Evolutionary conservation across 768 basidiomycete species (phyloP).

Genomic region (Collybia mongolica): DNA sequence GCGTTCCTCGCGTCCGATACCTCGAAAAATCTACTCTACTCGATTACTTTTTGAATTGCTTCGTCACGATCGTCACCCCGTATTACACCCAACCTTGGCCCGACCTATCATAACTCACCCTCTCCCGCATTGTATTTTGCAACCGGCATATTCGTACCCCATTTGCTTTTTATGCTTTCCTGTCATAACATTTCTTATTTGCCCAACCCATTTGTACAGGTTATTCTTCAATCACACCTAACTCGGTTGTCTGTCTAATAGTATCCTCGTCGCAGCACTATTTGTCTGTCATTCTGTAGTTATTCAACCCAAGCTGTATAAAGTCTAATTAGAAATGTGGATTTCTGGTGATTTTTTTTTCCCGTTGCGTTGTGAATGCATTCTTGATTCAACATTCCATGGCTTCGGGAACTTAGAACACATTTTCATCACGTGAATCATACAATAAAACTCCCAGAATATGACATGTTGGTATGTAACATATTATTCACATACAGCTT

Average conservation of each 20-base stretch:
- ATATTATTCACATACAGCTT: constrained; percentile 16
- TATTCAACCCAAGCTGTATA: constrained; percentile 57
- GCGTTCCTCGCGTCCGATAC: constrained; percentile 27
- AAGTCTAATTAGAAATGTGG: constrained; percentile 44
- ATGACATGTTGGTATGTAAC: constrained; percentile 9
- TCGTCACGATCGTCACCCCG: constrained; percentile 30
- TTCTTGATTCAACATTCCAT: no score
- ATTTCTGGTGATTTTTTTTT: constrained; percentile 7
- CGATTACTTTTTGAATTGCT: constrained; percentile 40
- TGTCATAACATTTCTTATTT: constrained; percentile 41
- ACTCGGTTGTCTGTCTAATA: constrained; percentile 70
- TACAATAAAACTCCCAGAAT: not conserved
- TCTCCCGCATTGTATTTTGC: constrained; percentile 68
- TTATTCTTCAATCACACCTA: constrained; percentile 50
- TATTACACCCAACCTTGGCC: constrained; percentile 37
- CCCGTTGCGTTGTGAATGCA: not conserved
- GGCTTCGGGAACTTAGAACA: no score
- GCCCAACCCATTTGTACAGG: constrained; percentile 56
- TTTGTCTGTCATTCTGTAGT: constrained; percentile 74
- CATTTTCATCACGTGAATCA: no score
- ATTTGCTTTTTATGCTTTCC: constrained; percentile 52
- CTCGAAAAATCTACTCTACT: constrained; percentile 41
- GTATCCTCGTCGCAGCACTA: constrained; percentile 59
- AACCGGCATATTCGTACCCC: constrained; percentile 58
- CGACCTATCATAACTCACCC: constrained; percentile 40